Base-by-base conservation (phyloP, 768 basidiomycete species). In the Agaricus subrufescens region DNA sequence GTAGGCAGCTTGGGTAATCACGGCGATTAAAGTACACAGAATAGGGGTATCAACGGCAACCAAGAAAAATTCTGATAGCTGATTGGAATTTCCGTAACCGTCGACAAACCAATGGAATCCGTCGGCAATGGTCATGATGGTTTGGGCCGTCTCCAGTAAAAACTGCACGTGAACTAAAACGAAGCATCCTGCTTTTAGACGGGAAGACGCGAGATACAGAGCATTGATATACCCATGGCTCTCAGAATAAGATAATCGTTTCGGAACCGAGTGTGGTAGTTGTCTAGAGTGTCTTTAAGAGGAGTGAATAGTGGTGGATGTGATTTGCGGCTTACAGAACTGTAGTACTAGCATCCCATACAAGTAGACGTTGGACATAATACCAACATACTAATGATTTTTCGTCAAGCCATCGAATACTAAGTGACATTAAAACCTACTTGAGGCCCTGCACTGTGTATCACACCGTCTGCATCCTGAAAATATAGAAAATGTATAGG, bases 91-190 rank as follows among this genome's bases (percentile, higher is more conserved):
- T 5, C 54, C 54, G 10, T 43, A 56, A 2, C 47, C 47, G 19
- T 30, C 48, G n/a, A 56, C 54, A 31, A 49, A 56, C 54, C 54
- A 56, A 27, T 49, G 47, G n/a, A 56, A 56, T 10, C 46, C 54
- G 25, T 56, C 54, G 23, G 46, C 54, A 12, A 43, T 30, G 19
- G 39, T 56, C 11, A 56, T 42, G 4, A 56, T 31, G 2, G 46
- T 49, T 29, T 56, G 54, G 3, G 42, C 46, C 29, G 34, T 56
- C 29, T 56, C 54, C 10, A 56, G 4, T n/a, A 56, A 7, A 25
- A 56, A 56, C 2, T 49, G 19, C 6, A 48, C 43, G 9, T 56
- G 54, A 15, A 56, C 54, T 56, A 15, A 46, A 19, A 7, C 15
- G 12, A 4, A 34, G 34, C 34, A 11, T 34, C 11, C n/a, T 2